Evolutionary conservation across 345 rosid genomes (phyloP).

Genomic region (Angophora floribunda): DNA sequence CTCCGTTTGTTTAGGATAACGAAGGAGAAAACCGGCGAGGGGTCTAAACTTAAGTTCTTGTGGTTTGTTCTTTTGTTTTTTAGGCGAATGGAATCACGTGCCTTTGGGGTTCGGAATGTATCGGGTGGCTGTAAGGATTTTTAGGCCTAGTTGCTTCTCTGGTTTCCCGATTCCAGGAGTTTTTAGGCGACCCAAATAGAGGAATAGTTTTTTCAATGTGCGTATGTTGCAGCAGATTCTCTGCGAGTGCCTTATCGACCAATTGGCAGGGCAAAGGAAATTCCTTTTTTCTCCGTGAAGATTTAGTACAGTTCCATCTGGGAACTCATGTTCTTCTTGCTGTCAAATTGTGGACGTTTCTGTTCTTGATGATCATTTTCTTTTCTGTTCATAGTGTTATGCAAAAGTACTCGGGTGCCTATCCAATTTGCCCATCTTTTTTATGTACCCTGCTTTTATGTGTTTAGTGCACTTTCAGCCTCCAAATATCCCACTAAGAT

Average conservation of each 20-base stretch:
- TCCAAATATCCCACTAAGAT: not conserved
- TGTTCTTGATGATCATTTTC: not conserved
- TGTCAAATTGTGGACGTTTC: not conserved
- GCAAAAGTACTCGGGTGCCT: not conserved
- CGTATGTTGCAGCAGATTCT: not conserved
- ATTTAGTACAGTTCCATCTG: not conserved
- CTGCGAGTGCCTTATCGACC: not conserved
- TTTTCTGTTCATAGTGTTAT: not conserved
- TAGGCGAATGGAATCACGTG: not conserved
- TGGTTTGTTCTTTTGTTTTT: not conserved
- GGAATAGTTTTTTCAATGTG: not conserved
- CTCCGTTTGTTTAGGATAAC: not conserved
- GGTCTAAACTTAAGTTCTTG: not conserved
- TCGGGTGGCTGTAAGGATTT: not conserved
- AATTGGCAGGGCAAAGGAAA: not conserved
- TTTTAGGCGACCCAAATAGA: not conserved
- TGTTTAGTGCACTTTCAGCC: not conserved
- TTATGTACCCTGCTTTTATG: not conserved
- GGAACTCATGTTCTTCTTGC: not conserved
- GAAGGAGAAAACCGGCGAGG: not conserved
- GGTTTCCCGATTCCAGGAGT: not conserved
- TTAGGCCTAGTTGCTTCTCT: not conserved
- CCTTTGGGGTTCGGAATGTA: not conserved
- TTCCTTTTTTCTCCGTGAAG: not conserved
- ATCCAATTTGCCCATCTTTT: not conserved